These are phyloP conservation scores for Atractiella rhizophila DNA, from an alignment of 768 basidiomycete species.

Conservation along the genomic window DNA sequence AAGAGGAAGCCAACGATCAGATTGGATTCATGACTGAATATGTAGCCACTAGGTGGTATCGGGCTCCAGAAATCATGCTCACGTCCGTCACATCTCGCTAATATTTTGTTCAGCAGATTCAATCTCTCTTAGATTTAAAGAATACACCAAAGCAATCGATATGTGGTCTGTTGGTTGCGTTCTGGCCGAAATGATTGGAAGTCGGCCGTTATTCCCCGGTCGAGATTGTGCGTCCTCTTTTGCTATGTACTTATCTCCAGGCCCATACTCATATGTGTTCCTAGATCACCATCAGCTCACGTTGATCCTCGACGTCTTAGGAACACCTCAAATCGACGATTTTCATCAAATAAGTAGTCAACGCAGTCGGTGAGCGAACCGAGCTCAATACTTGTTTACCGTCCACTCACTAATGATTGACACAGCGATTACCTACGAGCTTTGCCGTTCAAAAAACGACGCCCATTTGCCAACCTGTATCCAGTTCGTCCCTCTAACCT, in stretches of 20 bases:
- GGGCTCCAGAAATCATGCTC: constrained; percentile 85
- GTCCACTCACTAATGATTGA: too few relatives aligned
- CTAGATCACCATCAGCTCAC: constrained; percentile 68
- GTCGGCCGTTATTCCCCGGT: constrained; percentile 87
- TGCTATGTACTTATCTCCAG: background rate
- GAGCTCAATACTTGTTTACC: too few relatives aligned
- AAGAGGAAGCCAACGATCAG: background rate
- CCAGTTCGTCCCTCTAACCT: too few relatives aligned
- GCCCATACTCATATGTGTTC: background rate
- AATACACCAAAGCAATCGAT: constrained; percentile 29
- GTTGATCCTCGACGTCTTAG: constrained; percentile 80
- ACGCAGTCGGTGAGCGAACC: constrained; percentile 57
- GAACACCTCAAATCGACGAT: constrained; percentile 60
- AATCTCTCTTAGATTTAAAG: constrained; percentile 22
- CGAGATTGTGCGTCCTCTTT: constrained; percentile 32
- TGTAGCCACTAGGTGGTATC: constrained; percentile 97
- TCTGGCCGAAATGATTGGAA: constrained; percentile 69
- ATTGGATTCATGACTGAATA: constrained; percentile 47
- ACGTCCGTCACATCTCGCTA: too few relatives aligned
- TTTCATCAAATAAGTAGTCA: constrained; percentile 89
- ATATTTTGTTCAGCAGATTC: constrained; percentile 8
- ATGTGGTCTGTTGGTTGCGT: constrained; percentile 58
- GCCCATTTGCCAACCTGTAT: constrained; percentile 58
- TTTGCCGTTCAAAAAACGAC: constrained; percentile 68
- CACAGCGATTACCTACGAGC: constrained; percentile 72